A percentile compares a stretch with the other conserved stretches of the same genome.
Evolutionary conservation across 208 protist species (phyloP).

Genomic region (Trypanosoma brucei): DNA sequence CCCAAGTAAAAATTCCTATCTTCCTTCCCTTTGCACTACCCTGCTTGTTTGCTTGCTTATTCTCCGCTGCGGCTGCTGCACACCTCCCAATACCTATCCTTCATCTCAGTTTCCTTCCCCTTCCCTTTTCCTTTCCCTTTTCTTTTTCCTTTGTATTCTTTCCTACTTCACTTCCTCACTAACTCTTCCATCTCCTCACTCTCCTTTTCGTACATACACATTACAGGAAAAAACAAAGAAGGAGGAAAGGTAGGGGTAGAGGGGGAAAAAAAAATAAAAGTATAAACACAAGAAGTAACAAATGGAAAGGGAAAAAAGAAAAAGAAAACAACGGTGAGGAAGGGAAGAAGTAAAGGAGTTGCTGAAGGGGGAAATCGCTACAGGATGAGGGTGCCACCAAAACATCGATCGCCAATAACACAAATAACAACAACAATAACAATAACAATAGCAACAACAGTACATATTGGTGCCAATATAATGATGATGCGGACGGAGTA

Average conservation of each 20-base stretch:
- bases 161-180: background rate
- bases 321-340: conserved; percentile 15
- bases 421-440: too few relatives aligned
- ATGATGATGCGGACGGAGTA: too few relatives aligned
- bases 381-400: too few relatives aligned
- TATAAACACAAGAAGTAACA: background rate
- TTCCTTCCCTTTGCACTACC: too few relatives aligned
- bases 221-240: conserved; percentile 2
- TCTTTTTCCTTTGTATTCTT: conserved; percentile 8
- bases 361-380: too few relatives aligned
- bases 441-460: too few relatives aligned
- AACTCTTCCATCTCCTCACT: background rate
- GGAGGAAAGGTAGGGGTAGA: background rate
- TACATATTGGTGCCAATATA: too few relatives aligned
- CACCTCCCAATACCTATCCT: background rate
- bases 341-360: background rate
- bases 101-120: background rate
- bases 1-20: too few relatives aligned
- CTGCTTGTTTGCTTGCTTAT: too few relatives aligned
- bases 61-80: too few relatives aligned
- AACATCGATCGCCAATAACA: too few relatives aligned
- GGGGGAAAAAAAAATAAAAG: too few relatives aligned
- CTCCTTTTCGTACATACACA: background rate
- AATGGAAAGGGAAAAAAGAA: background rate
- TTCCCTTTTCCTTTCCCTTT: background rate